Percentiles rank a stretch among this genome's conserved stretches.
phyloP scores from a whole-genome alignment of 306 rosid species.

The Astragalus membranaceus region DNA sequence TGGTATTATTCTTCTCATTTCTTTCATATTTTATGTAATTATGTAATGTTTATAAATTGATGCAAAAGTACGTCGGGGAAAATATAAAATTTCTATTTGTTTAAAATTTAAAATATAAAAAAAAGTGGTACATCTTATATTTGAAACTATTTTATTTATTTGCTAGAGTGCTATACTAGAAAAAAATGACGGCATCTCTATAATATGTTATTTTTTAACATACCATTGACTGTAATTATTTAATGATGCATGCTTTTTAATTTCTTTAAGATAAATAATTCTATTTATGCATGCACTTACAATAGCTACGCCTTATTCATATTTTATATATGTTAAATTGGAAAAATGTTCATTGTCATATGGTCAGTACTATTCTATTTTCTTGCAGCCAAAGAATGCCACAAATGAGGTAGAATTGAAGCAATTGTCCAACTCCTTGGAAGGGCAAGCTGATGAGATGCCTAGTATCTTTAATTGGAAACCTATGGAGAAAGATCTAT shows the following conservation, averaged over 20 bases:
- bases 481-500: conserved; percentile 65
- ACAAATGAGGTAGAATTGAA: conserved; percentile 26
- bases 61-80: neutral
- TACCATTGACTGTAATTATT: too few relatives aligned
- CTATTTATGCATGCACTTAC: neutral
- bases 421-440: conserved; percentile 28
- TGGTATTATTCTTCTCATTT: conserved; percentile 41
- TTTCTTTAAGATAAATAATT: too few relatives aligned
- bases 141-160: neutral
- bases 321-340: neutral
- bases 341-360: neutral
- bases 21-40: neutral
- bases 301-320: too few relatives aligned
- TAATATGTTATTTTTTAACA: too few relatives aligned
- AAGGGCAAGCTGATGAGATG: conserved; percentile 22
- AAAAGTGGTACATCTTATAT: neutral
- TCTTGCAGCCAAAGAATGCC: conserved; percentile 34
- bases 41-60: neutral
- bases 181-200: neutral
- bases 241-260: too few relatives aligned
- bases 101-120: neutral
- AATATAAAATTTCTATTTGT: neutral
- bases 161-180: neutral
- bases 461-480: conserved; percentile 47
- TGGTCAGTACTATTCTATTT: conserved; percentile 15